A percentile compares a stretch with the other conserved stretches of the same genome.
These are phyloP conservation scores for Sechiopsis laciniata DNA, from an alignment of 306 rosid genomes.

Conservation along the genomic window DNA sequence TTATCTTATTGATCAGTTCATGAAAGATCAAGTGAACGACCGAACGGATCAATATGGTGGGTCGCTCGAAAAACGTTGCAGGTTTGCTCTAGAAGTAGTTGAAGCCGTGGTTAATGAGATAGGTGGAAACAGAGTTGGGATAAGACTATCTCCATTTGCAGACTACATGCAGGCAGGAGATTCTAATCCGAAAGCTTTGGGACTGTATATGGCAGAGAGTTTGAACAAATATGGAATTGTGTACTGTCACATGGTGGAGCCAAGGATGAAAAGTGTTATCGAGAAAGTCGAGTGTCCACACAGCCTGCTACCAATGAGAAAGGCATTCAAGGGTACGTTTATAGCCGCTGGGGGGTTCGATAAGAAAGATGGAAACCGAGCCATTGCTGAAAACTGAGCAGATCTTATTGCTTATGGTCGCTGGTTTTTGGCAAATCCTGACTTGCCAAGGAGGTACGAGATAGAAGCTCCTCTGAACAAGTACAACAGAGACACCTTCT, in stretches of 20 bases:
- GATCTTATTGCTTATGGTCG: too few relatives aligned
- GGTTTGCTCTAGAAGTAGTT: conserved; percentile 47
- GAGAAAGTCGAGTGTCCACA: conserved; percentile 13
- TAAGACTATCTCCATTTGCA: conserved; percentile 63
- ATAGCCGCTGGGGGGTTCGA: conserved; percentile 28
- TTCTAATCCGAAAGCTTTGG: conserved; percentile 54
- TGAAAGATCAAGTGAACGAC: conserved; percentile 36
- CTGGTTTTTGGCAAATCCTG: too few relatives aligned
- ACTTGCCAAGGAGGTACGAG: too few relatives aligned
- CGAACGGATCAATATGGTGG: conserved; percentile 38
- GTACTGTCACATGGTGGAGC: conserved; percentile 59
- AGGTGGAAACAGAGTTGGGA: conserved; percentile 57
- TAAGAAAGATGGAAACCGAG: conserved; percentile 26
- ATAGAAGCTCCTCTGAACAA: too few relatives aligned
- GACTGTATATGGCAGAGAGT: conserved; percentile 38
- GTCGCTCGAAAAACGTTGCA: conserved; percentile 54
- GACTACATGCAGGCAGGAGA: conserved; percentile 47
- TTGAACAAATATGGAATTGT: conserved; percentile 36
- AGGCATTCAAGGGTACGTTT: conserved; percentile 32
- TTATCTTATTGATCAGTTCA: conserved; percentile 34
- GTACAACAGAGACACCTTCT: too few relatives aligned
- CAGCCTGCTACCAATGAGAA: conserved; percentile 40
- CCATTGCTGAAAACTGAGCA: conserved; percentile 22
- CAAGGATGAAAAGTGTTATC: conserved; percentile 44
- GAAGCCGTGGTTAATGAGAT: conserved; percentile 43